A percentile compares a stretch with the other conserved stretches of the same genome.
phyloP scores from a whole-genome alignment of 164 flowering plant species.

The Warburgia ugandensis region DNA sequence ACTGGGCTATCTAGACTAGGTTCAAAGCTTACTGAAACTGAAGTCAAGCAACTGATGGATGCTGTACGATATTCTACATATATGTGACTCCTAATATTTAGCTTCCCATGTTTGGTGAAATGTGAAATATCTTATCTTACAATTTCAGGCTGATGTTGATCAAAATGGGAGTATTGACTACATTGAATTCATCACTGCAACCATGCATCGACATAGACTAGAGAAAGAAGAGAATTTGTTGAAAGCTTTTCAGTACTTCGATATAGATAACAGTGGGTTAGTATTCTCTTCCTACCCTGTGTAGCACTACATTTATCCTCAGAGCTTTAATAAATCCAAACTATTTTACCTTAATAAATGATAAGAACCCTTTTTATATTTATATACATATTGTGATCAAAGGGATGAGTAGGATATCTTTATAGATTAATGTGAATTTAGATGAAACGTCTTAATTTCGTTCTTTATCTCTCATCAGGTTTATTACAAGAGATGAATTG shows the following conservation, averaged over 20 bases:
- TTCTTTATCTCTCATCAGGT: slow-evolving; percentile 29
- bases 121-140: too few species aligned
- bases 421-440: background rate
- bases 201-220: slow-evolving; percentile 84
- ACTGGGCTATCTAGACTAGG: slow-evolving; percentile 73
- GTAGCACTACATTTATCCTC: background rate
- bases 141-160: slow-evolving; percentile 87
- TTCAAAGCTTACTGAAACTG: slow-evolving; percentile 65
- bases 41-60: slow-evolving; percentile 80
- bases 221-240: slow-evolving; percentile 67
- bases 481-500: slow-evolving; percentile 85
- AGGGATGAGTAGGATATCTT: background rate
- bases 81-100: background rate
- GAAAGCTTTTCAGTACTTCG: slow-evolving; percentile 75
- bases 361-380: background rate
- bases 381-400: background rate
- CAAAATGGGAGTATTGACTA: slow-evolving; percentile 76
- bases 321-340: background rate
- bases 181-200: slow-evolving; percentile 76
- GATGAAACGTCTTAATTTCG: background rate
- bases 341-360: too few species aligned
- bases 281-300: slow-evolving; percentile 16
- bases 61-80: slow-evolving; percentile 46
- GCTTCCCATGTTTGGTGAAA: too few species aligned
- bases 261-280: slow-evolving; percentile 79